phyloP scores from a whole-genome alignment of 108 stramenopile genomes.

The Seminavis robusta region DNA sequence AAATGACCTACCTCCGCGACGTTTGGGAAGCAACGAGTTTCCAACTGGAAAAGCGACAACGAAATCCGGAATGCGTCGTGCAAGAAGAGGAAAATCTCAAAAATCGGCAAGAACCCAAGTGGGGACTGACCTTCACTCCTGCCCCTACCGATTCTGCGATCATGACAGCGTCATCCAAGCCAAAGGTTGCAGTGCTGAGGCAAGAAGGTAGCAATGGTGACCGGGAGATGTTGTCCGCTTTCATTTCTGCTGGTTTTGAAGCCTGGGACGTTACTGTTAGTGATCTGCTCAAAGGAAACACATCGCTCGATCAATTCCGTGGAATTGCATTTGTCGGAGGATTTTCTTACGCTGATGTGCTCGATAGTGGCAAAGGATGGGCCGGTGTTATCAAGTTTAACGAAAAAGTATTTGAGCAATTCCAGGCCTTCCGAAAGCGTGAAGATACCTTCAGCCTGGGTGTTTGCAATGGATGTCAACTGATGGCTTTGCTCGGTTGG shows the following conservation, averaged over 20 bases:
- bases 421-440: slow-evolving; percentile 90
- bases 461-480: slow-evolving; percentile 99
- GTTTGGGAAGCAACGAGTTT: slow-evolving; percentile 99
- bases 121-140: slow-evolving; percentile 82
- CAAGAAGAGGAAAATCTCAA: slow-evolving; percentile 89
- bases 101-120: slow-evolving; percentile 73
- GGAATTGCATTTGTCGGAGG: slow-evolving; percentile 98
- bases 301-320: slow-evolving; percentile 85
- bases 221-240: slow-evolving; percentile 97
- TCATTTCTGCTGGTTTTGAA: slow-evolving; percentile 94
- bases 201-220: slow-evolving; percentile 99
- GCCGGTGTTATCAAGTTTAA: slow-evolving; percentile 98
- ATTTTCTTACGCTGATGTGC: slow-evolving; percentile 97
- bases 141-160: slow-evolving; percentile 58
- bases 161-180: slow-evolving; percentile 64
- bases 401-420: slow-evolving; percentile 87
- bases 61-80: slow-evolving; percentile 90
- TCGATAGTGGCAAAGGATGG: slow-evolving; percentile 99
- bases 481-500: slow-evolving; percentile 99
- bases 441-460: slow-evolving; percentile 97
- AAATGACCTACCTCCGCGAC: slow-evolving; percentile 89
- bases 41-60: slow-evolving; percentile 90
- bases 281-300: slow-evolving; percentile 75
- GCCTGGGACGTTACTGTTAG: slow-evolving; percentile 95
- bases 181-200: slow-evolving; percentile 94